phyloP scores from a whole-genome alignment of 495 filamentous ascomycete genomes.

The Lasiosphaeria hispida region DNA sequence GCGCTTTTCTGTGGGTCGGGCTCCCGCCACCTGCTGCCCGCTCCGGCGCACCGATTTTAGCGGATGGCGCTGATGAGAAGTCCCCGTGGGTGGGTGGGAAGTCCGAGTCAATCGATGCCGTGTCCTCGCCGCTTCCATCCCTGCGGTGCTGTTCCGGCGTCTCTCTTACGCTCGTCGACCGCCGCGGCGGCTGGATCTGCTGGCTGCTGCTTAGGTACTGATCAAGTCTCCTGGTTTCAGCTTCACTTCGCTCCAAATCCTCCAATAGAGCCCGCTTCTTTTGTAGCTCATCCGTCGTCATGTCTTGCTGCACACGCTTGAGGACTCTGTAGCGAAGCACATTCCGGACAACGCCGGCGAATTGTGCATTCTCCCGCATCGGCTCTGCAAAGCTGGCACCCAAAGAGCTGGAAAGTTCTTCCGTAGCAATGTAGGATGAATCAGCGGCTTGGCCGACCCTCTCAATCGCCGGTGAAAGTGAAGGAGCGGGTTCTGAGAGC shows the following conservation, averaged over 20 bases:
- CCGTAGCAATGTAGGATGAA: conserved; percentile 91
- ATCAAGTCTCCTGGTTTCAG: conserved; percentile 88
- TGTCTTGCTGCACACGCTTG: conserved; percentile 94
- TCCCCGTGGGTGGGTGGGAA: conserved; percentile 89
- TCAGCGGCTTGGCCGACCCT: conserved; percentile 92
- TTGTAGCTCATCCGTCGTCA: conserved; percentile 85
- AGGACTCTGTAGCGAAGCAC: conserved; percentile 85
- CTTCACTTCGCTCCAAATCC: conserved; percentile 81
- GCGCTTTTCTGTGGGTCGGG: conserved; percentile 64
- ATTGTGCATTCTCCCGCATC: conserved; percentile 95
- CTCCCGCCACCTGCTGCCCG: conserved; percentile 27
- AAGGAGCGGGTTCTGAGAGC: conserved; percentile 77
- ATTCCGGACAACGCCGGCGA: conserved; percentile 86
- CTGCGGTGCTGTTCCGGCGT: conserved; percentile 44
- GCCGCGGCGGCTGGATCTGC: conserved; percentile 55
- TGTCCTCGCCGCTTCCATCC: conserved; percentile 59
- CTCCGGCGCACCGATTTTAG: conserved; percentile 56
- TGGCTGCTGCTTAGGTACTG: conserved; percentile 77
- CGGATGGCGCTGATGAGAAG: conserved; percentile 55
- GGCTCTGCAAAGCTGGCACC: conserved; percentile 93
- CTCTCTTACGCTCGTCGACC: conserved; percentile 60
- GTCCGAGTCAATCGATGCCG: conserved; percentile 85
- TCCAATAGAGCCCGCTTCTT: conserved; percentile 79
- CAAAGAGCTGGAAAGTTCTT: conserved; percentile 78
- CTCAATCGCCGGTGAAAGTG: conserved; percentile 90